A percentile compares a stretch with the other conserved stretches of the same genome.
phyloP scores from a whole-genome alignment of 2,329 filamentous ascomycete species.

The Akanthomyces dipterigenus region DNA sequence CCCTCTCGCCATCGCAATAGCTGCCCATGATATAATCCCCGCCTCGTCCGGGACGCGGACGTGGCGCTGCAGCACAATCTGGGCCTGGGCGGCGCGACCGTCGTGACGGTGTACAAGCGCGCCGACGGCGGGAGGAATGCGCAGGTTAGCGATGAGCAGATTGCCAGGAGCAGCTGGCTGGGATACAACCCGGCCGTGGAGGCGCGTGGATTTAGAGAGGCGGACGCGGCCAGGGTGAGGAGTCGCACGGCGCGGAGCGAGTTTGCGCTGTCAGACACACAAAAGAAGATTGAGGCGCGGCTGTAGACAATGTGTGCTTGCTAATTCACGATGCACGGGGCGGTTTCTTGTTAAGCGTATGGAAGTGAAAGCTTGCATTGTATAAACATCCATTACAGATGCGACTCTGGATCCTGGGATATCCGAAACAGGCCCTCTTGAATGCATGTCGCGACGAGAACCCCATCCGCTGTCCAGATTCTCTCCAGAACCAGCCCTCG shows the following conservation, averaged over 20 bases:
- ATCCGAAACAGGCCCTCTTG: constrained; percentile 3
- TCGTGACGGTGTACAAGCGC: constrained; percentile 21
- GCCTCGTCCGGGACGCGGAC: constrained; percentile 22
- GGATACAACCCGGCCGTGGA: constrained; percentile 10
- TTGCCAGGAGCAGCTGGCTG: not conserved
- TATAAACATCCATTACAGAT: not conserved
- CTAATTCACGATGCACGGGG: not conserved
- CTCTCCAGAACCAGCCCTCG: constrained; percentile 8
- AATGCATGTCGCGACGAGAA: constrained; percentile 5
- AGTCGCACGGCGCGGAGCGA: not conserved
- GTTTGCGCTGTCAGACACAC: constrained; percentile 7
- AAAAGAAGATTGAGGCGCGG: constrained; percentile 10
- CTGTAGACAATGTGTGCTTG: not conserved
- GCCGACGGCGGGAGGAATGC: constrained; percentile 14
- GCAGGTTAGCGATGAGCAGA: not conserved
- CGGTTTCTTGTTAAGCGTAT: not conserved
- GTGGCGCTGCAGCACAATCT: constrained; percentile 24
- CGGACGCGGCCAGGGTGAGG: constrained; percentile 4
- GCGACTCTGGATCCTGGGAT: not conserved
- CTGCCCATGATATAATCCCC: not conserved
- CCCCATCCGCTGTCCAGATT: constrained; percentile 2
- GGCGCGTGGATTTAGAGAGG: constrained; percentile 5
- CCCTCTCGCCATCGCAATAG: no score
- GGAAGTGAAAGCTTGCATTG: not conserved
- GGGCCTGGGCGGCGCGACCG: constrained; percentile 22